These are phyloP conservation scores for Podila epicladia DNA, from an alignment of 192 early-diverging fungal genomes.

Conservation along the genomic window DNA sequence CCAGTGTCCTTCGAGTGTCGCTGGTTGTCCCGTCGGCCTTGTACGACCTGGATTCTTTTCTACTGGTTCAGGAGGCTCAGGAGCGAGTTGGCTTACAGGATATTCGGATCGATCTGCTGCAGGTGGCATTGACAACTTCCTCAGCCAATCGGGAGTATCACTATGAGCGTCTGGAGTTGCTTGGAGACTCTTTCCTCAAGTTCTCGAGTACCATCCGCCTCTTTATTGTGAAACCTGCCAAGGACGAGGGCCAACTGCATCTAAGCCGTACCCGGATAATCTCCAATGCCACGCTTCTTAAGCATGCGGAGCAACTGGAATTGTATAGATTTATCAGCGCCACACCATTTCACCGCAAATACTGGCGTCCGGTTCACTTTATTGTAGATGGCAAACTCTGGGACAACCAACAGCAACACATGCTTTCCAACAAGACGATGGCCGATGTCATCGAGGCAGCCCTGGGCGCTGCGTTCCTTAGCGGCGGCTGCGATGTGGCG, in stretches of 20 bases:
- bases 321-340: constrained; percentile 71
- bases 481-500: constrained; percentile 62
- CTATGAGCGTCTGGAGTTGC: constrained; percentile 90
- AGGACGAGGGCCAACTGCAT: constrained; percentile 86
- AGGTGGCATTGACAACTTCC: constrained; percentile 79
- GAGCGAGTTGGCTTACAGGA: constrained; percentile 40
- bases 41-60: constrained; percentile 64
- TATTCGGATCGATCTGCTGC: constrained; percentile 55
- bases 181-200: constrained; percentile 93
- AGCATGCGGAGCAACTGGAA: constrained; percentile 58
- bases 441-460: constrained; percentile 90
- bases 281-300: constrained; percentile 78
- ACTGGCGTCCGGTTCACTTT: constrained; percentile 63
- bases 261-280: constrained; percentile 74
- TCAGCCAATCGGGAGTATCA: constrained; percentile 71
- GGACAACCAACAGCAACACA: constrained; percentile 45
- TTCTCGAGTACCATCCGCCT: constrained; percentile 75
- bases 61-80: constrained; percentile 60
- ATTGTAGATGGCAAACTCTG: constrained; percentile 39
- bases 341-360: constrained; percentile 66
- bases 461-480: constrained; percentile 78
- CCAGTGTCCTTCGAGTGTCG: constrained; percentile 53
- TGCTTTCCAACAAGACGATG: constrained; percentile 83
- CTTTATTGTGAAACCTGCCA: constrained; percentile 77
- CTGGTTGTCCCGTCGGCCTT: constrained; percentile 72